Conservation (phyloP, 306 rosid species). For the Dryas drummondii region DNA sequence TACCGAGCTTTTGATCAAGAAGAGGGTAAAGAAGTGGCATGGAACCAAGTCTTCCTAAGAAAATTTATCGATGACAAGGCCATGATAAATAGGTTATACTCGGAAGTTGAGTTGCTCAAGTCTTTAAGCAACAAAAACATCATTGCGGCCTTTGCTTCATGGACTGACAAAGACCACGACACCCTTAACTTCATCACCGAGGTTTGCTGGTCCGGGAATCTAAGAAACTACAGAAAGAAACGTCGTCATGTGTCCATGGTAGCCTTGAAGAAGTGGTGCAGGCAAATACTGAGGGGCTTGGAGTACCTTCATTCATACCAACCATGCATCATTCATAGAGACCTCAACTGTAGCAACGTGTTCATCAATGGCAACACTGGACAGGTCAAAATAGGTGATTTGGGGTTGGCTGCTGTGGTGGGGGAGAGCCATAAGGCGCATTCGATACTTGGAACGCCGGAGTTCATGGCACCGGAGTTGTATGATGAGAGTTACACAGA, state of each 20-base stretch:
- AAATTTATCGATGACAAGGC: background rate
- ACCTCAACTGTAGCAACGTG: slow-evolving; percentile 28
- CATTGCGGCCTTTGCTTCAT: no score
- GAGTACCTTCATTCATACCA: slow-evolving; percentile 28
- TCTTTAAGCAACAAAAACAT: background rate
- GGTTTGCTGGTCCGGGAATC: slow-evolving; percentile 11
- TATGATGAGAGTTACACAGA: slow-evolving; percentile 27
- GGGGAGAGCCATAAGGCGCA: background rate
- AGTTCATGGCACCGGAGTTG: slow-evolving; percentile 35
- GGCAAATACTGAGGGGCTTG: slow-evolving; percentile 24
- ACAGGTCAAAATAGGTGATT: slow-evolving; percentile 23
- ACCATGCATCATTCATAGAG: slow-evolving; percentile 23
- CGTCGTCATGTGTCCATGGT: background rate
- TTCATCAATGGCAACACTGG: slow-evolving; percentile 26
- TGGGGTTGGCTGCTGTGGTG: slow-evolving; percentile 12
- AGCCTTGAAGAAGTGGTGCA: slow-evolving; percentile 20
- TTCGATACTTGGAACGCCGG: slow-evolving; percentile 20
- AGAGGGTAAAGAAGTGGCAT: slow-evolving; percentile 23
- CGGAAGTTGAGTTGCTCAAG: background rate
- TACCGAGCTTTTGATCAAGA: slow-evolving; percentile 15
- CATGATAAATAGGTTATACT: background rate
- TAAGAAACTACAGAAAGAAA: slow-evolving; percentile 11
- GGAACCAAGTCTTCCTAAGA: slow-evolving; percentile 20
- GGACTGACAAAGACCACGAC: no score
- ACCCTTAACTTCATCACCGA: background rate